Base-by-base conservation (phyloP, 768 basidiomycete genomes). In the Termitomyces titanicus region DNA sequence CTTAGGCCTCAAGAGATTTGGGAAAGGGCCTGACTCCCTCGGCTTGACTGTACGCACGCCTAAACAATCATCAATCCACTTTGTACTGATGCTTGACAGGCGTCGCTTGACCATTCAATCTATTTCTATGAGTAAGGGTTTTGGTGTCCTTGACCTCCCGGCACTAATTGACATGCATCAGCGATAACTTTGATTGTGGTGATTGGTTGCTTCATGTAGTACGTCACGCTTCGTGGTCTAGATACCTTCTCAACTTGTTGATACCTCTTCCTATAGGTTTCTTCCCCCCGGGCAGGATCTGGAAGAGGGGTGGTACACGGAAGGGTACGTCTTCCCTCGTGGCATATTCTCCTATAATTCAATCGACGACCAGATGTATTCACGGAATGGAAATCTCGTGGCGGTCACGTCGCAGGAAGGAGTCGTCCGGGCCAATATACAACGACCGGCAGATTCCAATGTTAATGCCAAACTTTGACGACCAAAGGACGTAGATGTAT, bases 331-430 rank as follows among this genome's bases (percentile, higher is more conserved):
- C 10, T 20, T 51, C 49, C 52, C 49, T 25, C n/a, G 25, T 34
- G 17, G 5, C 34, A 22, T 53, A 18, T 48, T 53, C 22, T 38
- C 48, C 45, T 31, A 35, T 34, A 39, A 50, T 24, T 51, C 20
- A 12, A 38, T 13, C 11, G 10, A 33, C 22, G 33, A 10, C 37
- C 47, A 92, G 88, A 70, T 92, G 64, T 92, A 87, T 66, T 83
- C 83, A n/a, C 81, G 76, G 25, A 66, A 70, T 24, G 89, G 90
- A 8, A 78, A 65, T 6, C 71, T 92, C 12, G 77, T 92, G 24
- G 91, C 89, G n/a, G 81, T 89, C 12, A 84, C 81, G 27, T 82
- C 86, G 24, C 91, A 93, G 66, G 91, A 92, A 73, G 91, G 90
- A 6, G 86, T 90, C 8, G 75, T 89, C 39, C 80, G 89, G 39